Evolutionary conservation across 1,139 yeast genomes (phyloP).

Genomic region (Magnusiomyces paraingens): DNA sequence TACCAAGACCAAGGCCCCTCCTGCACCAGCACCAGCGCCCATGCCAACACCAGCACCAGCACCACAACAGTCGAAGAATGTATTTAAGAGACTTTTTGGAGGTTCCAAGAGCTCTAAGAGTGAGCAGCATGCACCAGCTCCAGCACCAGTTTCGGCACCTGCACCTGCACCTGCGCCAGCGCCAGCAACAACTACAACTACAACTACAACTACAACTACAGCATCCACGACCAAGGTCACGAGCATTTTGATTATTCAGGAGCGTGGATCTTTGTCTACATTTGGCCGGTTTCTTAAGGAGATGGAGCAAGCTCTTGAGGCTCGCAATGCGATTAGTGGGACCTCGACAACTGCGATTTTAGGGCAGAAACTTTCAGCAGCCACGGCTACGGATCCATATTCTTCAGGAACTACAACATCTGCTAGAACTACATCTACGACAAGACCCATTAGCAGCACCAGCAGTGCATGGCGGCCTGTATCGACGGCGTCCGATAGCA

Average conservation of each 20-base stretch:
- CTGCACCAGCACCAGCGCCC: background rate
- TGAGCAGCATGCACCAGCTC: background rate
- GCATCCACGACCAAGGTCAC: slow-evolving; percentile 2
- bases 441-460: no score
- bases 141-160: background rate
- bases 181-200: background rate
- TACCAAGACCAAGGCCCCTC: background rate
- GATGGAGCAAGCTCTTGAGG: slow-evolving; percentile 10
- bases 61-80: background rate
- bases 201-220: background rate
- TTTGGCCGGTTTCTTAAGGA: slow-evolving; percentile 12
- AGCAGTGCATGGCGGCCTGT: no score
- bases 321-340: background rate
- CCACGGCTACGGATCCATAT: no score
- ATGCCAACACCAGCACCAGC: background rate
- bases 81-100: background rate
- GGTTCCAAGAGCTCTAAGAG: background rate
- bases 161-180: background rate
- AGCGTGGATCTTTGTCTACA: slow-evolving; percentile 12
- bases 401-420: no score
- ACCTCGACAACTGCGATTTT: no score
- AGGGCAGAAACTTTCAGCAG: no score
- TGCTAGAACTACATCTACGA: no score
- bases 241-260: slow-evolving; percentile 8
- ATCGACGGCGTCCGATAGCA: no score